Evolutionary conservation across 2,329 filamentous ascomycete species (phyloP).

Genomic region (Xylariaceae sp.): DNA sequence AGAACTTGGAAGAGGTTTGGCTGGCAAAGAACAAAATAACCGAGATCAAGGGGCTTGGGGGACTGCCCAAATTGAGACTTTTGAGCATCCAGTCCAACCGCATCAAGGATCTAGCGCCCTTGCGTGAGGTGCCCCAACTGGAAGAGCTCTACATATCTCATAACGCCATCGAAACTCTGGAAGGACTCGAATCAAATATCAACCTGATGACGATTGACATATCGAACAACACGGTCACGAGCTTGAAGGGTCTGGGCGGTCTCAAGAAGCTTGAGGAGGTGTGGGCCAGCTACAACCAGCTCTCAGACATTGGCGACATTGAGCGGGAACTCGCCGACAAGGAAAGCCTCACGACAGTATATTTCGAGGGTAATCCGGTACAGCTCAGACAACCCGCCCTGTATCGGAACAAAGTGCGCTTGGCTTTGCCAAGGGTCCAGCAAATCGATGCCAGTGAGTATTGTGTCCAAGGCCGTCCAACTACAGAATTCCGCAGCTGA

Average conservation of each 20-base stretch:
- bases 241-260: conserved; percentile 62
- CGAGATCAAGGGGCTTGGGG: conserved; percentile 67
- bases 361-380: conserved; percentile 91
- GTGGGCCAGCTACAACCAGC: conserved; percentile 86
- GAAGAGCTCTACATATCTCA: conserved; percentile 95
- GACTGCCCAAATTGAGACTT: conserved; percentile 71
- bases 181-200: conserved; percentile 60
- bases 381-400: conserved; percentile 72
- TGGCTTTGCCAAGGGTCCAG: conserved; percentile 78
- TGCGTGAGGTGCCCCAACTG: conserved; percentile 65
- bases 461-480: background rate
- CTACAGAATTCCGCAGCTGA: too few species aligned
- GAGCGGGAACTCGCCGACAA: conserved; percentile 74
- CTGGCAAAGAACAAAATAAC: conserved; percentile 95
- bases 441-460: conserved; percentile 97
- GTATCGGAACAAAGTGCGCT: conserved; percentile 86
- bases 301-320: conserved; percentile 74
- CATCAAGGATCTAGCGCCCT: conserved; percentile 67
- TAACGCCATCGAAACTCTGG: conserved; percentile 74
- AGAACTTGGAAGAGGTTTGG: conserved; percentile 82
- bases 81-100: conserved; percentile 95
- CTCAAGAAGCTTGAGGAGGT: conserved; percentile 75
- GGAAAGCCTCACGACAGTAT: conserved; percentile 75
- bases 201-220: conserved; percentile 78
- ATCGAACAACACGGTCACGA: conserved; percentile 75